Percentiles rank a stretch among this genome's conserved stretches.
These are phyloP conservation scores for Sequoia sempervirens DNA, from an alignment of 75 land plant species.

Conservation along the genomic window DNA sequence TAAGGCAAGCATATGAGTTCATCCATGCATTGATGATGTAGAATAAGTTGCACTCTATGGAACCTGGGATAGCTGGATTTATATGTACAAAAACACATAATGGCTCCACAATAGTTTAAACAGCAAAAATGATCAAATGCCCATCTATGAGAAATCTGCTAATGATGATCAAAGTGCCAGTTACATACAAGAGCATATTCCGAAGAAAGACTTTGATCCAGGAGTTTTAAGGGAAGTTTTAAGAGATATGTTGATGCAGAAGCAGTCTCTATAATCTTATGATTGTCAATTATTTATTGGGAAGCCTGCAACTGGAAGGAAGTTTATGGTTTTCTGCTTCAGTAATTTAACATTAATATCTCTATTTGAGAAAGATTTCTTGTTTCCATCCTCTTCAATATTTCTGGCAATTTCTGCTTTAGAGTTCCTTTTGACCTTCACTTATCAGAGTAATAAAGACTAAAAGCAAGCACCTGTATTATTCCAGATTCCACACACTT, in stretches of 20 bases:
- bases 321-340: not conserved
- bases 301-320: not conserved
- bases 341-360: not conserved
- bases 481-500: not conserved
- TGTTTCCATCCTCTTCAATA: not conserved
- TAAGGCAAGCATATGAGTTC: not conserved
- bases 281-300: not conserved
- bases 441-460: not conserved
- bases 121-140: not conserved
- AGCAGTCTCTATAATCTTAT: not conserved
- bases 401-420: not conserved
- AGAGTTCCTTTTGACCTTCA: not conserved
- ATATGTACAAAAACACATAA: not conserved
- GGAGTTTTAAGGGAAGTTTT: not conserved
- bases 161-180: not conserved
- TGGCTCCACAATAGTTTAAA: not conserved
- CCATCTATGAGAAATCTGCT: not conserved
- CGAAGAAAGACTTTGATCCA: not conserved
- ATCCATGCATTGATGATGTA: not conserved
- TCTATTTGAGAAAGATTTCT: not conserved
- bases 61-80: not conserved
- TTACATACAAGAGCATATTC: not conserved
- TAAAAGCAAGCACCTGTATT: not conserved
- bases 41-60: slow-evolving; percentile 3
- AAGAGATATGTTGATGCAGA: not conserved